Evolutionary conservation across 2,329 filamentous ascomycete genomes (phyloP), one percentile per base, ranked within the genome.

Genomic region (Pyrenophora graminea): DNA sequence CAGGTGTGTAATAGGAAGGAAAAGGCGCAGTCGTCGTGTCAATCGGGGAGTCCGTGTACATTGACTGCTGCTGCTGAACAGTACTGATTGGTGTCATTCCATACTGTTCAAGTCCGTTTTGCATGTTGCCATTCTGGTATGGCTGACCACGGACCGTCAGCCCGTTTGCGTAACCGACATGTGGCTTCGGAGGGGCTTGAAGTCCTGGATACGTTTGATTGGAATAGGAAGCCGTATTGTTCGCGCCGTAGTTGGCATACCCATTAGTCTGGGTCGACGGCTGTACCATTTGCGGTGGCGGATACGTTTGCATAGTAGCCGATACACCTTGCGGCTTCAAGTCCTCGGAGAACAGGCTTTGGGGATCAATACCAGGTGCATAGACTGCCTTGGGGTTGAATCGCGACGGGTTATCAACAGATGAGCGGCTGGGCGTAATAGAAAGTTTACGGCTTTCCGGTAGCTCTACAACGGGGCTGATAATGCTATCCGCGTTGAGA

Each of bases 41-140:
- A 5, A 73, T 61, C 1, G 72, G 72, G n/a, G 71, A 74, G 25
- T 70, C 63, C 12, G 67, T 70, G 41, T 71, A 74, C 23, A 71
- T 54, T 2, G 62, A 41, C 39, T 69, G 65, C 34, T 65, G 64
- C 30, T 62, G 64, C 44, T 66, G 64, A 43, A 70, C 53, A 6
- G 63, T 60, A 18, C 69, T 68, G 5, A 68, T 56, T 8, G 68
- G 63, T 8, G 59, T 66, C 53, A 69, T 66, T 2, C 64, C 64
- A 27, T 64, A 70, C 23, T 61, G 62, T 17, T 58, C 63, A 15
- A 58, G 38, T 38, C 58, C 59, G 45, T 57, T 62, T 25, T 61
- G 61, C 39, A 68, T 58, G 44, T 61, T 61, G 8, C 63, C 61
- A 34, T 64, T 67, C 27, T 60, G 52, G 39, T 64, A 72, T 19